These are phyloP conservation scores for Fusarium xylarioides DNA, from an alignment of 2,329 filamentous ascomycete genomes.

Conservation along the genomic window DNA sequence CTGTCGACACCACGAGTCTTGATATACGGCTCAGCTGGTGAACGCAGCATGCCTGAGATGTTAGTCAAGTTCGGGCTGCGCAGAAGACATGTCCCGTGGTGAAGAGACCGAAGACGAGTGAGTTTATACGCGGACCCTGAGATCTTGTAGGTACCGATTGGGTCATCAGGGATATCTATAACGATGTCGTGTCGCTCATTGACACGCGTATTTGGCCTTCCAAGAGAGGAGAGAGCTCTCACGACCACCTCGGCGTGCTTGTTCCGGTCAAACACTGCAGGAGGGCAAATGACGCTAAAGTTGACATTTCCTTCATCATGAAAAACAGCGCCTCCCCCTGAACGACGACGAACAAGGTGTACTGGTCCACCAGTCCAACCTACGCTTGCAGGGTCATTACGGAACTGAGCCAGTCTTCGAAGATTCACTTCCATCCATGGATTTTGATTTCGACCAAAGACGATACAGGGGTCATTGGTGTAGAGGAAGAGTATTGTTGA, in stretches of 20 bases:
- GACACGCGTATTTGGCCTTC: slow-evolving; percentile 71
- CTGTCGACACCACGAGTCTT: slow-evolving; percentile 89
- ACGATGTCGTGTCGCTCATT: slow-evolving; percentile 96
- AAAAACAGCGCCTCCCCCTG: slow-evolving; percentile 92
- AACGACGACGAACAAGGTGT: slow-evolving; percentile 80
- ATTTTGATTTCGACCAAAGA: slow-evolving; percentile 97
- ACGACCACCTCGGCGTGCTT: slow-evolving; percentile 94
- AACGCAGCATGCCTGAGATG: slow-evolving; percentile 76
- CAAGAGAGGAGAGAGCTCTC: slow-evolving; percentile 74
- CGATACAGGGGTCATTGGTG: slow-evolving; percentile 84
- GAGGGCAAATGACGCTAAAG: slow-evolving; percentile 89
- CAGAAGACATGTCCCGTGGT: slow-evolving; percentile 92
- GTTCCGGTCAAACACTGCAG: slow-evolving; percentile 79
- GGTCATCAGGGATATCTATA: slow-evolving; percentile 57
- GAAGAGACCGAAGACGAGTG: slow-evolving; percentile 80
- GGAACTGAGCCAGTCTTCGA: slow-evolving; percentile 57
- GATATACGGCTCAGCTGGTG: slow-evolving; percentile 81
- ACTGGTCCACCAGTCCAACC: slow-evolving; percentile 47
- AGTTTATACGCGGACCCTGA: slow-evolving; percentile 97
- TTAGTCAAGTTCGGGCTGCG: slow-evolving; percentile 75
- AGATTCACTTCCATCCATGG: slow-evolving; percentile 94
- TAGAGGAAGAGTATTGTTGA: slow-evolving; percentile 88
- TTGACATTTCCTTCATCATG: slow-evolving; percentile 95
- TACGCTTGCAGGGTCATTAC: slow-evolving; percentile 31
- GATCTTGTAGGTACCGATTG: slow-evolving; percentile 71